Evolutionary conservation across 2,329 filamentous ascomycete species (phyloP).

Genomic region (Aureobasidium sp.): DNA sequence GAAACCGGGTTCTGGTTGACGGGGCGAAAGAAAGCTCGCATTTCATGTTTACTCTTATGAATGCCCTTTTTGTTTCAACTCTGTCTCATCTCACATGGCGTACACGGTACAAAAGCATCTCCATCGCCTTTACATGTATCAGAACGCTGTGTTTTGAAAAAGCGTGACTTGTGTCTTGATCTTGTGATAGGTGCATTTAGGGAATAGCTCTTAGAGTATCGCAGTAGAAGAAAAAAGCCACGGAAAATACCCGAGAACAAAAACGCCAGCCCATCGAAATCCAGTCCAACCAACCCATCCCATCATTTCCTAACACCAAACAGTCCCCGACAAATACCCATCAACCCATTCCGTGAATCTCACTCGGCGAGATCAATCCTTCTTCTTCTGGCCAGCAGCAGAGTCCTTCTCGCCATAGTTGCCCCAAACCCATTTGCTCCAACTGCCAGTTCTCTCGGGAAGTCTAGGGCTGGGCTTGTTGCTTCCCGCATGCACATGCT

Average conservation of each 20-base stretch:
- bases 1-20: slow-evolving; percentile 27
- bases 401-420: slow-evolving; percentile 30
- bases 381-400: slow-evolving; percentile 27
- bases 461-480: slow-evolving; percentile 15
- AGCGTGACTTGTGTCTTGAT: too few species aligned
- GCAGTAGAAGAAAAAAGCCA: not conserved
- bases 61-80: too few species aligned
- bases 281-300: not conserved
- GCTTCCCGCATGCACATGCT: slow-evolving; percentile 25
- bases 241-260: not conserved
- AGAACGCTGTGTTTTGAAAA: too few species aligned
- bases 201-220: not conserved
- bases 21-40: too few species aligned
- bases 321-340: not conserved
- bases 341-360: not conserved
- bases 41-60: too few species aligned
- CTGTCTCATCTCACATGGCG: not conserved
- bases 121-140: not conserved
- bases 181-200: too few species aligned
- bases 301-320: not conserved
- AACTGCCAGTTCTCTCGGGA: slow-evolving; percentile 15
- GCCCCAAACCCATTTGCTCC: slow-evolving; percentile 31
- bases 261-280: not conserved
- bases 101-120: not conserved
- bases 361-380: slow-evolving; percentile 11